phyloP scores from a whole-genome alignment of 768 basidiomycete species.

The Macrolepiota dolichaula region DNA sequence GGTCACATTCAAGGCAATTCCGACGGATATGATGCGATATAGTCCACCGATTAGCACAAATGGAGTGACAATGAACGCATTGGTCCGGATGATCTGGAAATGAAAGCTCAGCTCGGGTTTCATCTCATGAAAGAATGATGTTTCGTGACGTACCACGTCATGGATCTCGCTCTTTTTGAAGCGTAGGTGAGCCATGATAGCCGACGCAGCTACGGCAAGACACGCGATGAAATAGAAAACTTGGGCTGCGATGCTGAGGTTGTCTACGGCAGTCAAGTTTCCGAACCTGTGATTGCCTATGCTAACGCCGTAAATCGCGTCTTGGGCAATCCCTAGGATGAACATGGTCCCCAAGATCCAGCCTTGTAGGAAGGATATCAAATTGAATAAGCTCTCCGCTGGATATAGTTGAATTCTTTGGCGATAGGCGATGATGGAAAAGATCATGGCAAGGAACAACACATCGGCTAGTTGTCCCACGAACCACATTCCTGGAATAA shows the following conservation, averaged over 20 bases:
- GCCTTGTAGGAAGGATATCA: conserved; percentile 4
- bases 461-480: neutral
- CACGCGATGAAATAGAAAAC: neutral
- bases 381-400: neutral
- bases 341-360: neutral
- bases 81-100: neutral
- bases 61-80: neutral
- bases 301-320: neutral
- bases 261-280: neutral
- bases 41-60: neutral
- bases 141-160: neutral
- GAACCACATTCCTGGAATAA: neutral
- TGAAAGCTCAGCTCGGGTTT: neutral
- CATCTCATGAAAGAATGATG: neutral
- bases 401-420: conserved; percentile 4
- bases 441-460: neutral
- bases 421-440: conserved; percentile 5
- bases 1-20: neutral
- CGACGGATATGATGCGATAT: neutral
- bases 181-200: neutral
- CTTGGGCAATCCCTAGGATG: neutral
- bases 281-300: neutral
- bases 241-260: neutral
- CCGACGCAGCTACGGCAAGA: neutral
- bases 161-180: neutral